A percentile compares a stretch with the other conserved stretches of the same genome.
Evolutionary conservation across 1,284 basidiomycete genomes (phyloP).

Genomic region (Cryptococcus sp.): DNA sequence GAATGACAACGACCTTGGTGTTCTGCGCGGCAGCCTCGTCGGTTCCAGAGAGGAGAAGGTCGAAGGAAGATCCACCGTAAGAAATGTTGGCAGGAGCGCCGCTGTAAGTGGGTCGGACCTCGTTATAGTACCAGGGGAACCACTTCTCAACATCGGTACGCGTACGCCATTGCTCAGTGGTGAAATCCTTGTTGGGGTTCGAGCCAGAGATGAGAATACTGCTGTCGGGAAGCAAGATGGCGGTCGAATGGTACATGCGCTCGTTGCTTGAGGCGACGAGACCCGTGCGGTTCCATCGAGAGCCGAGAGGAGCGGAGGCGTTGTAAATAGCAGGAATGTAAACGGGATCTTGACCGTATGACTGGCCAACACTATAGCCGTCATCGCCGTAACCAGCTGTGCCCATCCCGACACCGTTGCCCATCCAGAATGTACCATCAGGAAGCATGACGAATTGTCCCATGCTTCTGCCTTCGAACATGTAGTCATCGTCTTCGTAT

Average conservation of each 20-base stretch:
- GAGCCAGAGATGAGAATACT: slow-evolving; percentile 86
- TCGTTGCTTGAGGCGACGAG: slow-evolving; percentile 62
- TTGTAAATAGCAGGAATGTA: slow-evolving; percentile 62
- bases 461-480: slow-evolving; percentile 76
- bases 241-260: slow-evolving; percentile 84
- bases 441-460: slow-evolving; percentile 63
- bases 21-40: slow-evolving; percentile 53
- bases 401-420: slow-evolving; percentile 78
- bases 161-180: slow-evolving; percentile 48
- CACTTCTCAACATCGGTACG: slow-evolving; percentile 50
- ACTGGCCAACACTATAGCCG: slow-evolving; percentile 45
- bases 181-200: slow-evolving; percentile 85
- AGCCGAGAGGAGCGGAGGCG: slow-evolving; percentile 62
- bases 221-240: slow-evolving; percentile 83
- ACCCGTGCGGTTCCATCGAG: slow-evolving; percentile 71
- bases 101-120: slow-evolving; percentile 63
- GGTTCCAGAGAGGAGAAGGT: slow-evolving; percentile 64
- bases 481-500: slow-evolving; percentile 66
- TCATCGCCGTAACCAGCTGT: slow-evolving; percentile 58
- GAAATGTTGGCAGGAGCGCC: slow-evolving; percentile 48
- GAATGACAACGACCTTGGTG: slow-evolving; percentile 73
- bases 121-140: slow-evolving; percentile 59
- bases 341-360: slow-evolving; percentile 51
- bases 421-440: slow-evolving; percentile 52
- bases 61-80: slow-evolving; percentile 79